Conservation (phyloP, 148 eudicot species). For the Silene uniflora region DNA sequence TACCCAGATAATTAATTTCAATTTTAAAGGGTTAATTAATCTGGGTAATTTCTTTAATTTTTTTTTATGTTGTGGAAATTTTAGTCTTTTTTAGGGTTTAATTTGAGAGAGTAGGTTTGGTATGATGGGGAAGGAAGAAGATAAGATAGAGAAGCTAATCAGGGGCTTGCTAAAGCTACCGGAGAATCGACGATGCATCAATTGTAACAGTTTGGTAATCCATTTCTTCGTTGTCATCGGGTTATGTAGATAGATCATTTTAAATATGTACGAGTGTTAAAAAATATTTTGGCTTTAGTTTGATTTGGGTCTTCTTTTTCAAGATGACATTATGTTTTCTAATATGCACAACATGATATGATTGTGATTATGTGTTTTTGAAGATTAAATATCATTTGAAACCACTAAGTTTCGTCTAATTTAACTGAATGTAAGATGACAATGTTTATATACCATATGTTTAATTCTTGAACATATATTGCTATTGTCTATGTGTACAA, state of each 20-base stretch:
- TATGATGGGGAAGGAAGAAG: constrained; percentile 49
- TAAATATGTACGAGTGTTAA: not conserved
- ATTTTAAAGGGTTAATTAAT: not conserved
- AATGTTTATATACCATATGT: too few species aligned
- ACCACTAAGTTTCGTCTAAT: too few species aligned
- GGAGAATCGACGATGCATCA: constrained; percentile 75
- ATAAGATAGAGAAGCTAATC: constrained; percentile 56
- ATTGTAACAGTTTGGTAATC: constrained; percentile 79
- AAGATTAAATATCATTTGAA: not conserved
- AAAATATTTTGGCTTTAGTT: not conserved
- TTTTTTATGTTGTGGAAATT: not conserved
- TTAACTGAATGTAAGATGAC: too few species aligned
- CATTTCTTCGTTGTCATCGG: not conserved
- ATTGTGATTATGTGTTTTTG: not conserved
- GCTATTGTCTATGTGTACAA: not conserved
- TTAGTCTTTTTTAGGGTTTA: constrained; percentile 11
- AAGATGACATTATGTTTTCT: not conserved
- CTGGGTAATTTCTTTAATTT: constrained; percentile 12
- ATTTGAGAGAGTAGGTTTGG: not conserved
- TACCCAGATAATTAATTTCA: constrained; percentile 10
- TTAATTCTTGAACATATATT: not conserved
- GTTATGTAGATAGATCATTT: not conserved
- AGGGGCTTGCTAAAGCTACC: constrained; percentile 64
- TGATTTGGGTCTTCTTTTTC: not conserved
- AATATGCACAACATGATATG: not conserved